These are phyloP conservation scores for Urochloa ruziziensis DNA, from an alignment of 176 grass and related monocot species.

Conservation along the genomic window DNA sequence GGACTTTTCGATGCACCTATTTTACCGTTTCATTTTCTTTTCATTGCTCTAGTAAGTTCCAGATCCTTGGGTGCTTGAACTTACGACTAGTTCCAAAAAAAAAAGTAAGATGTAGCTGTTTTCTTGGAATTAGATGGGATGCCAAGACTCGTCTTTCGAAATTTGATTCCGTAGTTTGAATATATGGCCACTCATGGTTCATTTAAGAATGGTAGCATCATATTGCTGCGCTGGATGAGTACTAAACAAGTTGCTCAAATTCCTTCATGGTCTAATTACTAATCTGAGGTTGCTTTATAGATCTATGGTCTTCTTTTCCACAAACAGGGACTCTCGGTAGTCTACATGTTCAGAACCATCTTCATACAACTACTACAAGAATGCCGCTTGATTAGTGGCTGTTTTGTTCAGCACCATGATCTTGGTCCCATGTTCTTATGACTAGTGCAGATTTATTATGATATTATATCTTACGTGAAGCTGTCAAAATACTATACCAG, in stretches of 20 bases:
- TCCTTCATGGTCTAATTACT: neutral
- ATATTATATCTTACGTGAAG: neutral
- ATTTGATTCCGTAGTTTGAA: slow-evolving; percentile 6
- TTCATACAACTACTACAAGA: neutral
- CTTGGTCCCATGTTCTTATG: slow-evolving; percentile 2
- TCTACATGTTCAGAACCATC: neutral
- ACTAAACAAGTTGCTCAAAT: neutral
- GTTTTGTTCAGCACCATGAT: neutral
- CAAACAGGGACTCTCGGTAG: neutral
- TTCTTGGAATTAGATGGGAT: slow-evolving; percentile 14
- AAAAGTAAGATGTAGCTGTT: slow-evolving; percentile 1
- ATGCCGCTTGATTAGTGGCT: neutral
- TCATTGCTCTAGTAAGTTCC: neutral
- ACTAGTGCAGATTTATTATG: neutral
- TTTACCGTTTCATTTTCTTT: neutral
- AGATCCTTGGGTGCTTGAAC: neutral
- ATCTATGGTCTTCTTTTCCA: neutral
- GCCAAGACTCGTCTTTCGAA: neutral
- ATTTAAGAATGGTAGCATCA: neutral
- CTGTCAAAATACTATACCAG: neutral
- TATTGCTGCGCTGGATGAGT: neutral
- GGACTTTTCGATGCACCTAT: neutral
- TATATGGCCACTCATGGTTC: neutral
- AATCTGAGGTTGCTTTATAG: neutral
- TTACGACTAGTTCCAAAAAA: slow-evolving; percentile 1